Evolutionary conservation across 768 basidiomycete species (phyloP).

Genomic region (Albatrellus ellisii): DNA sequence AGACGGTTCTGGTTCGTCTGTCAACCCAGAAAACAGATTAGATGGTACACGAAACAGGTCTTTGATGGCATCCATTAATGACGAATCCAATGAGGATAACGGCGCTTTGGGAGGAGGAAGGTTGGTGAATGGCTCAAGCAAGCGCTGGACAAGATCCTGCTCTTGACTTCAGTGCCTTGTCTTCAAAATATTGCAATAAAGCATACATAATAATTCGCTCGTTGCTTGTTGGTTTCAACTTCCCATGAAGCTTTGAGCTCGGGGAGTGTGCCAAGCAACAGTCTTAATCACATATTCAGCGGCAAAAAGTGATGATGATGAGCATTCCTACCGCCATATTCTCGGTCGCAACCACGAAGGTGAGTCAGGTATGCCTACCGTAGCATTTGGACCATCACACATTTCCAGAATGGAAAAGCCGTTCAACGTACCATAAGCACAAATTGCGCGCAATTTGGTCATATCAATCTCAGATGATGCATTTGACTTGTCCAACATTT

Average conservation of each 20-base stretch:
- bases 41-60: constrained; percentile 13
- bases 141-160: constrained; percentile 56
- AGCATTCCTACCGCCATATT: constrained; percentile 54
- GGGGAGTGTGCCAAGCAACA: constrained; percentile 53
- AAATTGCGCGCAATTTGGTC: constrained; percentile 38
- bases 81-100: constrained; percentile 7
- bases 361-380: constrained; percentile 55
- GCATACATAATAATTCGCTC: constrained; percentile 64
- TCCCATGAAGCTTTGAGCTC: constrained; percentile 43
- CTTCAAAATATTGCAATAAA: too few relatives aligned
- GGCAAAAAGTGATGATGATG: background rate
- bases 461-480: constrained; percentile 42
- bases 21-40: constrained; percentile 10
- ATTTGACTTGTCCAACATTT: constrained; percentile 39
- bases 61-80: constrained; percentile 11
- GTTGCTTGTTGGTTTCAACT: constrained; percentile 41
- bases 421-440: constrained; percentile 40
- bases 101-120: constrained; percentile 12
- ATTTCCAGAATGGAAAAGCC: constrained; percentile 3
- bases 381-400: background rate
- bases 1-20: constrained; percentile 9
- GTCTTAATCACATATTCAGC: constrained; percentile 23
- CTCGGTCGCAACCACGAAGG: constrained; percentile 66
- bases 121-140: constrained; percentile 43
- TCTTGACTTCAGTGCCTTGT: too few relatives aligned